These are phyloP conservation scores for Diaporthe ilicicola DNA, from an alignment of 2,329 filamentous ascomycete genomes.

Conservation along the genomic window DNA sequence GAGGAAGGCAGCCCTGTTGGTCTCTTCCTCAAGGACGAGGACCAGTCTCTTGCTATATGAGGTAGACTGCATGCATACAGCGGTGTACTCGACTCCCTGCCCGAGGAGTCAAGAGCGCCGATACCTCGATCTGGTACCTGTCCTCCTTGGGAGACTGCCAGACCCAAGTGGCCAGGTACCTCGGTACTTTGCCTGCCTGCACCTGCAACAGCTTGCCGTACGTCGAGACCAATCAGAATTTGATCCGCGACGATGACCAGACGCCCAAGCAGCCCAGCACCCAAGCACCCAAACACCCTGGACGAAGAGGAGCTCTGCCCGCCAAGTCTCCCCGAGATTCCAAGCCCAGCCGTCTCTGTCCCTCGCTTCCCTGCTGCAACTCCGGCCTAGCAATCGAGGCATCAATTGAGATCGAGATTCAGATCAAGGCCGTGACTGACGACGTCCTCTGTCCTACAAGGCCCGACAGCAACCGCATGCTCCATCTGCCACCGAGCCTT, in stretches of 20 bases:
- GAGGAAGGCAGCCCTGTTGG: not conserved
- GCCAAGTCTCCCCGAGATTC: not conserved
- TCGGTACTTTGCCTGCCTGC: not conserved
- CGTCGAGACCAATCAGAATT: slow-evolving; percentile 25
- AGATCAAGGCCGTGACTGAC: not conserved
- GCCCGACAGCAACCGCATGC: slow-evolving; percentile 7
- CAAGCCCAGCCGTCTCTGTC: not conserved
- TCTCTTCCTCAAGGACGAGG: not conserved
- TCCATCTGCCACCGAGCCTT: slow-evolving; percentile 6
- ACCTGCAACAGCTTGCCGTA: not conserved
- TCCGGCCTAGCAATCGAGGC: slow-evolving; percentile 32
- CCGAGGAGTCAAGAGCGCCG: not conserved
- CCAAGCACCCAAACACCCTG: no score
- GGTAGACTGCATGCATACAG: not conserved
- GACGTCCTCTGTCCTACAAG: not conserved
- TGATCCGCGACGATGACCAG: slow-evolving; percentile 31
- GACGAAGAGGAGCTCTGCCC: not conserved
- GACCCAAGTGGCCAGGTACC: not conserved
- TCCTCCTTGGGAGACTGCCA: not conserved
- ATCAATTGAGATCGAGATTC: slow-evolving; percentile 20
- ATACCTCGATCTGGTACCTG: not conserved
- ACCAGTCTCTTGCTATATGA: not conserved
- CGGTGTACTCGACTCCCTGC: not conserved
- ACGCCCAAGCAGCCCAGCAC: not conserved
- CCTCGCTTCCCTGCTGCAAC: slow-evolving; percentile 5